Evolutionary conservation across 139 green algal genomes (phyloP).

Genomic region (Chlamydomonas schloesseri): DNA sequence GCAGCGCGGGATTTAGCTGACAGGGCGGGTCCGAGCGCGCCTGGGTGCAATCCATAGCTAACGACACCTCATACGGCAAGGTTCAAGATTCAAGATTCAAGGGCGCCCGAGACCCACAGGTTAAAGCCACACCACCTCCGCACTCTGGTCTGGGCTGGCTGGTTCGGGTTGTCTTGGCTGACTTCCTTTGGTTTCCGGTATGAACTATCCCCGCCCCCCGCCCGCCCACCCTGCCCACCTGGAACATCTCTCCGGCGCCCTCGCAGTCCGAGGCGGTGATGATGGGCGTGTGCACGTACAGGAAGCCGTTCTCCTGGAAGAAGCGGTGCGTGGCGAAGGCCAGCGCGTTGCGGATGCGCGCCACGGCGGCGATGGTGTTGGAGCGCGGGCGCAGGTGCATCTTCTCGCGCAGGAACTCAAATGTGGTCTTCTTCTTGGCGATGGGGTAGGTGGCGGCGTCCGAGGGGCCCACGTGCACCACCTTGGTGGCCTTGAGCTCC

Average conservation of each 20-base stretch:
- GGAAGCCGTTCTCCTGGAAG: slow-evolving; percentile 85
- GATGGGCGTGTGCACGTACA: slow-evolving; percentile 98
- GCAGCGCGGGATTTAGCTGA: no score
- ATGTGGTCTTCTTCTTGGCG: slow-evolving; percentile 93
- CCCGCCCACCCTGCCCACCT: slow-evolving; percentile 66
- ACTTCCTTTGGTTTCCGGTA: no score
- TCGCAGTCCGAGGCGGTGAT: slow-evolving; percentile 97
- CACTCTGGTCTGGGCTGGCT: no score
- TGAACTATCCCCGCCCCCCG: not conserved
- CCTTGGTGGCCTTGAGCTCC: slow-evolving; percentile 85
- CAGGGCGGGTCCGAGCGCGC: no score
- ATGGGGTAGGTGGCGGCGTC: slow-evolving; percentile 94
- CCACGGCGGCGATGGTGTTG: slow-evolving; percentile 96
- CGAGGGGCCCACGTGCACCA: slow-evolving; percentile 88
- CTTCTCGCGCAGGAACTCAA: slow-evolving; percentile 95
- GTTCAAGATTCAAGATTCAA: no score
- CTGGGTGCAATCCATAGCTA: no score
- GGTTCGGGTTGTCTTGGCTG: no score
- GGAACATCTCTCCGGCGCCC: slow-evolving; percentile 99
- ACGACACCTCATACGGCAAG: no score
- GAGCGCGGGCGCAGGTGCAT: slow-evolving; percentile 93
- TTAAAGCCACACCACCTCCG: no score
- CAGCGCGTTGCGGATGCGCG: slow-evolving; percentile 96
- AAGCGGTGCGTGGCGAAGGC: slow-evolving; percentile 93
- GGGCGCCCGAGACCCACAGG: no score